Evolutionary conservation across 352 stramenopile genomes (phyloP).

Genomic region (Globisporangium lucens): DNA sequence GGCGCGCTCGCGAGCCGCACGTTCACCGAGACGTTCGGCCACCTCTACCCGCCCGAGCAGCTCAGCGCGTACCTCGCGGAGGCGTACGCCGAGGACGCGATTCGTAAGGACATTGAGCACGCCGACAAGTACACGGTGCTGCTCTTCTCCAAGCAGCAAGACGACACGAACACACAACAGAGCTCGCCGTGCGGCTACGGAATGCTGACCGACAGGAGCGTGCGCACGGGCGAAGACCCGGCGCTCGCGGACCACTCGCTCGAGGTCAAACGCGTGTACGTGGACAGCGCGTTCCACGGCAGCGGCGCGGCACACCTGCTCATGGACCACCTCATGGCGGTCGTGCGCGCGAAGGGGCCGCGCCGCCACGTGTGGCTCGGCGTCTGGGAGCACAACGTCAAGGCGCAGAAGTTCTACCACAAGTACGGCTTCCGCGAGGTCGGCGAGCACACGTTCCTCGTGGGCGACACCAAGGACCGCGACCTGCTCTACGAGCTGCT

Average conservation of each 20-base stretch:
- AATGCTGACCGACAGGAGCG: constrained; percentile 23
- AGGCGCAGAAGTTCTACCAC: constrained; percentile 32
- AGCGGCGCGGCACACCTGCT: constrained; percentile 22
- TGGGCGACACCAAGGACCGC: constrained; percentile 19
- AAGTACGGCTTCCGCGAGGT: constrained; percentile 33
- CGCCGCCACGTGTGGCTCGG: constrained; percentile 26
- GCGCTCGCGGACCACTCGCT: constrained; percentile 21
- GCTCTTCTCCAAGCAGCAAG: constrained; percentile 15
- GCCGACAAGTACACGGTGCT: constrained; percentile 27
- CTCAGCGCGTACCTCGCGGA: constrained; percentile 18
- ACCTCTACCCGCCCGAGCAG: constrained; percentile 23
- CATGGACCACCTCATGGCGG: constrained; percentile 28
- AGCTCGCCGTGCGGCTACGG: constrained; percentile 20
- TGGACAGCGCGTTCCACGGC: constrained; percentile 29
- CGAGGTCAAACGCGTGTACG: constrained; percentile 32
- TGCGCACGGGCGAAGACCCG: constrained; percentile 22
- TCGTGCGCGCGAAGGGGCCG: constrained; percentile 19
- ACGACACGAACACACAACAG: not conserved
- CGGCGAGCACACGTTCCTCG: constrained; percentile 25
- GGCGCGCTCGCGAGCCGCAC: constrained; percentile 26
- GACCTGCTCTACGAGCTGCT: constrained; percentile 24
- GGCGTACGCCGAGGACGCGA: constrained; percentile 19
- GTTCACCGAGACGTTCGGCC: constrained; percentile 30
- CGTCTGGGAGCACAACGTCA: constrained; percentile 33
- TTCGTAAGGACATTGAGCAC: constrained; percentile 23